Conservation (phyloP, 2,329 filamentous ascomycete species). For the Botrytis deweyae region DNA sequence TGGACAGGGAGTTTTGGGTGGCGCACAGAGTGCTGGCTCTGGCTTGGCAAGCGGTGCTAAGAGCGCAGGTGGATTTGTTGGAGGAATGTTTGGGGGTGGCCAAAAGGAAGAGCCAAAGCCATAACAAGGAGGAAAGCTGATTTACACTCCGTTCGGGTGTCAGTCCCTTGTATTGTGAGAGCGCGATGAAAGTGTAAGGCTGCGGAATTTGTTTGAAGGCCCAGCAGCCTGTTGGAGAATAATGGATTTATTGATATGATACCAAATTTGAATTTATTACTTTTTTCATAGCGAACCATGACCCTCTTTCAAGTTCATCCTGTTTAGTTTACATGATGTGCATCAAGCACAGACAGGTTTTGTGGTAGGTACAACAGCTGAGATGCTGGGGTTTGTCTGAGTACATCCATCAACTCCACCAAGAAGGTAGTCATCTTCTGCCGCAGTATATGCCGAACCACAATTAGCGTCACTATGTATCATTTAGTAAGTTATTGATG, state of each 20-base stretch:
- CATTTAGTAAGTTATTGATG: background rate
- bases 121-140: background rate
- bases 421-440: slow-evolving; percentile 46
- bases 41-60: slow-evolving; percentile 25
- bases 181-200: background rate
- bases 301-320: no score
- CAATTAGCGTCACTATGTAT: slow-evolving; percentile 48
- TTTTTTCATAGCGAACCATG: background rate
- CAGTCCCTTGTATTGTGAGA: background rate
- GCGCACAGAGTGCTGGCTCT: slow-evolving; percentile 23
- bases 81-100: slow-evolving; percentile 24
- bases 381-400: slow-evolving; percentile 41
- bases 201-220: background rate
- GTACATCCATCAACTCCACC: slow-evolving; percentile 41
- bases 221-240: background rate
- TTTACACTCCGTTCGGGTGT: background rate
- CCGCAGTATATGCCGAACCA: slow-evolving; percentile 46
- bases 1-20: slow-evolving; percentile 24
- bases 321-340: background rate
- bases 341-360: slow-evolving; percentile 36
- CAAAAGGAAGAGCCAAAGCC: slow-evolving; percentile 9
- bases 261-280: background rate
- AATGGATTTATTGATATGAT: background rate
- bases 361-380: slow-evolving; percentile 34
- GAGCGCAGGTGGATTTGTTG: slow-evolving; percentile 23